Evolutionary conservation across 2,329 filamentous ascomycete genomes (phyloP).

Genomic region (Microascus cirrosus): DNA sequence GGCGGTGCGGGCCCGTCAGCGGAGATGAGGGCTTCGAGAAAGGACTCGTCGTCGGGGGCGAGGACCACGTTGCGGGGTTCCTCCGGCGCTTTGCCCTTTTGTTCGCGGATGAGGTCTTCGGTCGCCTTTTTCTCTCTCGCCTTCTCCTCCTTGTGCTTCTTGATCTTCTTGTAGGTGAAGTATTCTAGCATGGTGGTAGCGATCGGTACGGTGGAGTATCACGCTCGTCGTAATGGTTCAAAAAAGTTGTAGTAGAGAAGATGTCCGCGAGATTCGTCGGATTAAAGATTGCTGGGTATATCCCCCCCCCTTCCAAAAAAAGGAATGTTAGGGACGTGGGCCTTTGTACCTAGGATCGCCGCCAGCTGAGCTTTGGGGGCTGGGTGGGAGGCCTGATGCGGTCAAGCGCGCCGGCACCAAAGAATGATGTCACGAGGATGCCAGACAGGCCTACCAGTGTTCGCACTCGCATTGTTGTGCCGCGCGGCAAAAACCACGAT

Average conservation of each 20-base stretch:
- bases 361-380: neutral
- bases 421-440: slow-evolving; percentile 18
- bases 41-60: slow-evolving; percentile 44
- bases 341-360: neutral
- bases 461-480: neutral
- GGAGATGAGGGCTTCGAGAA: slow-evolving; percentile 43
- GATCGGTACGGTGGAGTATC: neutral
- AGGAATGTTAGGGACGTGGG: neutral
- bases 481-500: neutral
- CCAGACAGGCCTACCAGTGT: slow-evolving; percentile 1
- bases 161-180: slow-evolving; percentile 50
- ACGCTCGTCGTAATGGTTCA: too few relatives aligned
- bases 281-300: too few relatives aligned
- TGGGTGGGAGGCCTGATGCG: neutral
- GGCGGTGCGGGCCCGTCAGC: slow-evolving; percentile 36
- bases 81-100: slow-evolving; percentile 6
- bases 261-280: too few relatives aligned
- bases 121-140: slow-evolving; percentile 15
- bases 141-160: slow-evolving; percentile 45
- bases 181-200: slow-evolving; percentile 47
- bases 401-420: neutral
- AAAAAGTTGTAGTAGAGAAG: too few relatives aligned
- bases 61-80: slow-evolving; percentile 23
- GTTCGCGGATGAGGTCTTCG: slow-evolving; percentile 9
- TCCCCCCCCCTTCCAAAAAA: too few relatives aligned